Percentiles rank a stretch among this genome's conserved stretches.
Conservation (phyloP, 495 filamentous ascomycete genomes). For the Neohortaea acidophila region DNA sequence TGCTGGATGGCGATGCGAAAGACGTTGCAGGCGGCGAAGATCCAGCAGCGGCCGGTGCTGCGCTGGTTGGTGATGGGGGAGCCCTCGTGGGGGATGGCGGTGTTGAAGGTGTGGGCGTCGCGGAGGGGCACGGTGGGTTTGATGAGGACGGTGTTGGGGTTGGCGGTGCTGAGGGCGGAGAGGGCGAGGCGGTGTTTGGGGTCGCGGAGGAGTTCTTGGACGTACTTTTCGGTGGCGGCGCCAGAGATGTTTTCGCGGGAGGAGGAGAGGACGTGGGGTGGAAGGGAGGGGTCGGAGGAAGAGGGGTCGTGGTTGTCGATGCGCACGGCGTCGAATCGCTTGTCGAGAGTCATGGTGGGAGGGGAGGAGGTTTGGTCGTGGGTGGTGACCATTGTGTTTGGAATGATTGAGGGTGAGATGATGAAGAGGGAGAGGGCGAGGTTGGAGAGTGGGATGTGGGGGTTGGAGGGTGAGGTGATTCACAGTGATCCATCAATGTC, state of each 20-base stretch:
- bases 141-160: conserved; percentile 37
- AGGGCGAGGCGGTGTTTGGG: conserved; percentile 58
- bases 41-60: conserved; percentile 68
- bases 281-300: neutral
- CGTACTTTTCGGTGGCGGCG: conserved; percentile 36
- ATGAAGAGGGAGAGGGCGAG: too few species aligned
- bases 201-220: conserved; percentile 45
- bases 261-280: conserved; percentile 9
- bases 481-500: too few species aligned
- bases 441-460: too few species aligned
- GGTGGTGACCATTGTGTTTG: too few species aligned
- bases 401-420: too few species aligned
- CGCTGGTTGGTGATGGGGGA: conserved; percentile 73
- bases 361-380: too few species aligned
- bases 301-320: conserved; percentile 4
- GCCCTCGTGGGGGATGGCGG: conserved; percentile 69
- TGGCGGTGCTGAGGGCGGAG: conserved; percentile 44
- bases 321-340: conserved; percentile 18
- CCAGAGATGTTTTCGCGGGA: conserved; percentile 29
- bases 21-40: conserved; percentile 76
- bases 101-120: conserved; percentile 66
- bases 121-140: conserved; percentile 35
- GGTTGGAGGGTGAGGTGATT: too few species aligned
- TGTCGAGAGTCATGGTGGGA: conserved; percentile 13
- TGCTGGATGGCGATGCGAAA: conserved; percentile 75